A percentile compares a stretch with the other conserved stretches of the same genome.
phyloP scores from a whole-genome alignment of 164 flowering plant genomes.

The Liquidambar formosana region DNA sequence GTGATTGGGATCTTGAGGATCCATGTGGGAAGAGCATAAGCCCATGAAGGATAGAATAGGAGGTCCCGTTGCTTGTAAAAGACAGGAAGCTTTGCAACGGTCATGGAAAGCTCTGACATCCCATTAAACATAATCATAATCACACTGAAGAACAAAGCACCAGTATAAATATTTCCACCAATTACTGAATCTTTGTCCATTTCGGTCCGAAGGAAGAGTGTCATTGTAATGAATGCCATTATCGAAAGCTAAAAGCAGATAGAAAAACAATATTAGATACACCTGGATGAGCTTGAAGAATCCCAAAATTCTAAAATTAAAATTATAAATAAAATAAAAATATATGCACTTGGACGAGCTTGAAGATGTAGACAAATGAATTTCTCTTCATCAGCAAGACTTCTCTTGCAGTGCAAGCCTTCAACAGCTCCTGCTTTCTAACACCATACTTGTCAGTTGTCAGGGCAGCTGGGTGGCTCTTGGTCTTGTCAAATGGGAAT shows the following conservation, averaged over 20 bases:
- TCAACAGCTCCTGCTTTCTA: conserved; percentile 40
- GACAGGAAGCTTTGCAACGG: conserved; percentile 48
- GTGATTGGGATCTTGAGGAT: conserved; percentile 51
- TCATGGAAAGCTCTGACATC: conserved; percentile 45
- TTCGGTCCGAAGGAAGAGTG: conserved; percentile 47
- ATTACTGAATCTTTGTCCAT: conserved; percentile 21
- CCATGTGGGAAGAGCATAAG: conserved; percentile 54
- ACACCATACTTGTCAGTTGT: conserved; percentile 46
- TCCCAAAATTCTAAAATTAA: not conserved
- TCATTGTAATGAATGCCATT: conserved; percentile 34
- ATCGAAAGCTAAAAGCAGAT: conserved; percentile 33
- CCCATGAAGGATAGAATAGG: conserved; percentile 56
- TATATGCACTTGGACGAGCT: conserved; percentile 39
- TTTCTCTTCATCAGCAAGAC: conserved; percentile 56
- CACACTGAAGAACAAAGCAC: conserved; percentile 45
- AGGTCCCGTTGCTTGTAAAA: conserved; percentile 61
- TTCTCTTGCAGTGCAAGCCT: conserved; percentile 50
- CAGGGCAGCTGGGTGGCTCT: conserved; percentile 60
- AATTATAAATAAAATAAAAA: not conserved
- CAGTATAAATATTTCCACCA: conserved; percentile 39
- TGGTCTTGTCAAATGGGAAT: conserved; percentile 46
- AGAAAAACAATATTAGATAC: not conserved
- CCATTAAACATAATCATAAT: conserved; percentile 45
- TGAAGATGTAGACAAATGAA: conserved; percentile 57
- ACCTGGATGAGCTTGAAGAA: not conserved